Conservation (phyloP, 805 yeast genomes). For the Schwanniomyces yamadae region DNA sequence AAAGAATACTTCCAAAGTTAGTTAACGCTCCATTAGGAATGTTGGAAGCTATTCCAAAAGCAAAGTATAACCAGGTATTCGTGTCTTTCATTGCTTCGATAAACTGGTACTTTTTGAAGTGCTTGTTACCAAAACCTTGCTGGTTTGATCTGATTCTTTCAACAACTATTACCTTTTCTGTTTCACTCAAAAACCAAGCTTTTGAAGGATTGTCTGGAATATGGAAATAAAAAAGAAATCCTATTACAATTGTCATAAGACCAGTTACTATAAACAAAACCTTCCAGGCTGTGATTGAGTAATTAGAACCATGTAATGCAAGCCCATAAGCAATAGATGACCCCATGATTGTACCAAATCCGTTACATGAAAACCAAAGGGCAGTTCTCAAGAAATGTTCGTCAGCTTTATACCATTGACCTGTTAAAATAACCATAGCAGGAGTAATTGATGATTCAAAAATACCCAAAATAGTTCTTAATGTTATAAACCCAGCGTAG, state of each 20-base stretch:
- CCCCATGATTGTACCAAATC: conserved; percentile 38
- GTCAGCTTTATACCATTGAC: conserved; percentile 34
- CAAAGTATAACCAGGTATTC: conserved; percentile 35
- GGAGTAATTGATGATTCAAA: conserved; percentile 42
- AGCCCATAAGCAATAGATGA: conserved; percentile 55
- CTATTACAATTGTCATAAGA: conserved; percentile 51
- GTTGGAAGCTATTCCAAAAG: conserved; percentile 22
- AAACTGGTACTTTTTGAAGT: conserved; percentile 37
- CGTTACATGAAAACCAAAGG: conserved; percentile 36
- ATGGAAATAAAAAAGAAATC: conserved; percentile 46
- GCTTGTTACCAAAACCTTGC: conserved; percentile 44
- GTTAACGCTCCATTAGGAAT: conserved; percentile 41
- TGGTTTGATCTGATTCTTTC: conserved; percentile 31
- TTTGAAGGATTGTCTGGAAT: conserved; percentile 36
- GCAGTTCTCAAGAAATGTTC: conserved; percentile 35
- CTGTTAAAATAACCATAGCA: conserved; percentile 34
- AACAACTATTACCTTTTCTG: conserved; percentile 33
- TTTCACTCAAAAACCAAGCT: conserved; percentile 39
- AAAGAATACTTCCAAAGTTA: conserved; percentile 33
- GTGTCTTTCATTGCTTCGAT: conserved; percentile 35
- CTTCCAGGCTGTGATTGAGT: conserved; percentile 56
- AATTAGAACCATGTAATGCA: conserved; percentile 33
- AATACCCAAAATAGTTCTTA: conserved; percentile 40
- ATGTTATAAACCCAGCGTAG: conserved; percentile 40
- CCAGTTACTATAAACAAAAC: conserved; percentile 61